These are phyloP conservation scores for Hyaloscypha finlandica DNA, from an alignment of 495 filamentous ascomycete genomes.

Conservation along the genomic window DNA sequence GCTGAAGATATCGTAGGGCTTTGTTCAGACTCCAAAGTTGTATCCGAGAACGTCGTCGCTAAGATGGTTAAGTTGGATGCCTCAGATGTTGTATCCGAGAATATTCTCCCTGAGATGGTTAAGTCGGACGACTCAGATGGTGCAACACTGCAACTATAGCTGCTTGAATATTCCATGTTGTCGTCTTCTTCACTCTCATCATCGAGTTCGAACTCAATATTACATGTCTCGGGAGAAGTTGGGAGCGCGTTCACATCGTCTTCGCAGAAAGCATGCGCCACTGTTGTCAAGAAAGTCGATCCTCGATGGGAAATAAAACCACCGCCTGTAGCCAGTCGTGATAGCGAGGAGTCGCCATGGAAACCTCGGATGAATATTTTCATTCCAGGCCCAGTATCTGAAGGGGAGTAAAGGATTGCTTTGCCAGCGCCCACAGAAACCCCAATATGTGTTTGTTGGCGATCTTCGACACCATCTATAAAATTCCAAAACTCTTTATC, in stretches of 20 bases:
- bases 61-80: too few species aligned
- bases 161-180: not conserved
- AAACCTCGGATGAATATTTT: not conserved
- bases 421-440: too few species aligned
- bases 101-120: too few species aligned
- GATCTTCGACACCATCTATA: too few species aligned
- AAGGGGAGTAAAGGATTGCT: too few species aligned
- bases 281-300: conserved; percentile 1
- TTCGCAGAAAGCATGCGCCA: conserved; percentile 5
- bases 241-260: not conserved
- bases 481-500: too few species aligned
- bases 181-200: not conserved
- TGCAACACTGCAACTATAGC: not conserved
- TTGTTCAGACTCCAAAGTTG: not conserved
- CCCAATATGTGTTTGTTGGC: too few species aligned
- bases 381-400: not conserved
- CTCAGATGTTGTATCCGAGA: not conserved
- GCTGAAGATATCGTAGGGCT: not conserved
- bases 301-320: conserved; percentile 1
- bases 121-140: not conserved
- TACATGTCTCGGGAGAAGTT: not conserved
- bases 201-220: conserved; percentile 12
- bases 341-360: not conserved
- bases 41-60: too few species aligned
- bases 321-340: conserved; percentile 4